phyloP scores from a whole-genome alignment of 2,329 filamentous ascomycete species.

The Westerdykella aurantiaca region DNA sequence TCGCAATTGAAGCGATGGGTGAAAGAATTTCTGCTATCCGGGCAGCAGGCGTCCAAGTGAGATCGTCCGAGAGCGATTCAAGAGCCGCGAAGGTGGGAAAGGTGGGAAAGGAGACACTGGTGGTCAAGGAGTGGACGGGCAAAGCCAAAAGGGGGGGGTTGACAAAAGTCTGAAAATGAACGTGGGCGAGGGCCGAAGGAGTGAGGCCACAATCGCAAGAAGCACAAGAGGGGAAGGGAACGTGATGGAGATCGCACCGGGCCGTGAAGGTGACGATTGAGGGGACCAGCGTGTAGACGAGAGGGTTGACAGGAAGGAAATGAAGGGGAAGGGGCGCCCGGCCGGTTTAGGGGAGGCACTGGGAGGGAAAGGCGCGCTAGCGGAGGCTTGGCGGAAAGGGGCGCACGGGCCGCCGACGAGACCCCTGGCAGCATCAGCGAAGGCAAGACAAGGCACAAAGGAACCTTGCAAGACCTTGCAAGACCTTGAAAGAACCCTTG shows the following conservation, averaged over 20 bases:
- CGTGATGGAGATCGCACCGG: slow-evolving; percentile 34
- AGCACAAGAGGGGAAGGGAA: slow-evolving; percentile 33
- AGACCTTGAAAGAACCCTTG: too few relatives aligned
- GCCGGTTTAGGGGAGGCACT: slow-evolving; percentile 15
- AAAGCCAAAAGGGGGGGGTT: slow-evolving; percentile 27
- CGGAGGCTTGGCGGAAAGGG: slow-evolving; percentile 4
- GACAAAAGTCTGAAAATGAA: slow-evolving; percentile 26
- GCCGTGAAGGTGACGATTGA: slow-evolving; percentile 29
- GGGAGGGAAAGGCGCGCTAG: slow-evolving; percentile 12
- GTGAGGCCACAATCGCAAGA: slow-evolving; percentile 38
- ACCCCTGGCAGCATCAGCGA: slow-evolving; percentile 7
- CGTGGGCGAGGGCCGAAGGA: slow-evolving; percentile 40
- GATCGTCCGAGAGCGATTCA: slow-evolving; percentile 37
- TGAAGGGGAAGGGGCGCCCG: slow-evolving; percentile 29
- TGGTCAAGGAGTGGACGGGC: slow-evolving; percentile 38
- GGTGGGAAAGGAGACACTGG: slow-evolving; percentile 20
- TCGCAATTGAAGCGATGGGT: slow-evolving; percentile 6
- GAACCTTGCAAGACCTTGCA: background rate
- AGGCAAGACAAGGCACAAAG: background rate
- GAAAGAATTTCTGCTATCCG: slow-evolving; percentile 32
- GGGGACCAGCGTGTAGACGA: slow-evolving; percentile 33
- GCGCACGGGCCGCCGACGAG: background rate
- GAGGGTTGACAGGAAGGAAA: slow-evolving; percentile 27
- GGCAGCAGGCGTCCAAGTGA: slow-evolving; percentile 27
- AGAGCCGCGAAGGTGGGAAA: slow-evolving; percentile 19